Evolutionary conservation across 257 asterid genomes (phyloP).

Genomic region (Rauvolfia tetraphylla): DNA sequence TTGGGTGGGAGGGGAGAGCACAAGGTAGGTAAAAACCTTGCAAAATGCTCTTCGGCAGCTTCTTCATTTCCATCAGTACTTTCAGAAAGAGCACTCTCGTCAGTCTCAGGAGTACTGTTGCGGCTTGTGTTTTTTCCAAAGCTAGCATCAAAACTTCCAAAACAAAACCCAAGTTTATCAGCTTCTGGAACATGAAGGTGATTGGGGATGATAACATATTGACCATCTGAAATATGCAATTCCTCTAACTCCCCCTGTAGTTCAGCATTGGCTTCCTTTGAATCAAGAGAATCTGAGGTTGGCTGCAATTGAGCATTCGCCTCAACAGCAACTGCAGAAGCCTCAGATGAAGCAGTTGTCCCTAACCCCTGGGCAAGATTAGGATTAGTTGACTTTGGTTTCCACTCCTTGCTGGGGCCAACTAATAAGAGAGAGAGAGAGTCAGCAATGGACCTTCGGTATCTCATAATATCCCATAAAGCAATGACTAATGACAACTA

Average conservation of each 20-base stretch:
- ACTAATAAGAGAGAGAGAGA: constrained; percentile 35
- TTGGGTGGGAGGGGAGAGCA: background rate
- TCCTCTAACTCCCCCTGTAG: constrained; percentile 65
- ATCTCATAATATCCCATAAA: background rate
- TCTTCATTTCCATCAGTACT: constrained; percentile 56
- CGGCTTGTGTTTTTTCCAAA: constrained; percentile 49
- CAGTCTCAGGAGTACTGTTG: constrained; percentile 39
- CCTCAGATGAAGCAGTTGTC: constrained; percentile 44
- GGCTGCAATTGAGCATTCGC: constrained; percentile 35
- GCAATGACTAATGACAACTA: background rate
- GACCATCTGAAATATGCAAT: constrained; percentile 51
- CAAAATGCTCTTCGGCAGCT: constrained; percentile 47
- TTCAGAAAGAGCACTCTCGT: constrained; percentile 44
- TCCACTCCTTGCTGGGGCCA: constrained; percentile 82
- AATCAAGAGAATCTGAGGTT: constrained; percentile 30
- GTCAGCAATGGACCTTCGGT: constrained; percentile 17
- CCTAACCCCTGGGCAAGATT: constrained; percentile 36
- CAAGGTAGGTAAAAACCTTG: constrained; percentile 47
- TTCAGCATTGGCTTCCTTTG: constrained; percentile 52
- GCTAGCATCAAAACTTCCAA: constrained; percentile 87
- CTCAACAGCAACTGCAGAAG: constrained; percentile 39
- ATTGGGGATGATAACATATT: constrained; percentile 76
- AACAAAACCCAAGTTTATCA: constrained; percentile 83
- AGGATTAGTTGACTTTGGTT: constrained; percentile 67
- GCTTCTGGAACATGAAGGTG: constrained; percentile 84